Percentiles rank a stretch among this genome's conserved stretches.
These are phyloP conservation scores for Chloroidium sp. DNA, from an alignment of 163 green algal species.

Conservation along the genomic window DNA sequence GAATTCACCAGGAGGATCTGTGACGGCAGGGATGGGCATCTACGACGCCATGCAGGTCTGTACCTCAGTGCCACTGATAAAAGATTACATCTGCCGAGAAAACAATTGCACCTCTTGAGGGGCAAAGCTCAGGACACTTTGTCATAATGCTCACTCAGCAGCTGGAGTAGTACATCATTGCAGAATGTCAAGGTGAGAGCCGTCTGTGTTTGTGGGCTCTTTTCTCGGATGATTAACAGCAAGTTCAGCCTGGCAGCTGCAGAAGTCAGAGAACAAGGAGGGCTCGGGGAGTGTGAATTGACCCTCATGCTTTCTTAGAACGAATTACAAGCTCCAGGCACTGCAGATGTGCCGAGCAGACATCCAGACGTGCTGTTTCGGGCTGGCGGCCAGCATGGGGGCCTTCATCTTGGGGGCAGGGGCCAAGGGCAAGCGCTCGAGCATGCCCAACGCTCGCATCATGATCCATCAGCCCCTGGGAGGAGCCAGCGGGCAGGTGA, in stretches of 20 bases:
- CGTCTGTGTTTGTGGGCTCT: no score
- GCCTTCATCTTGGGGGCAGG: slow-evolving; percentile 95
- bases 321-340: no score
- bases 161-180: no score
- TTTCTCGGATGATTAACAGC: no score
- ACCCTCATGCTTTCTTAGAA: no score
- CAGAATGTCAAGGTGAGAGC: no score
- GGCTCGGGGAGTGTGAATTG: no score
- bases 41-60: slow-evolving; percentile 97
- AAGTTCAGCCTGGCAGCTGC: no score
- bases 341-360: slow-evolving; percentile 64
- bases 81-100: not conserved
- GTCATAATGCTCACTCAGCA: not conserved
- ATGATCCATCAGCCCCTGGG: slow-evolving; percentile 99
- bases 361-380: slow-evolving; percentile 95
- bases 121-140: not conserved
- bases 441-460: slow-evolving; percentile 97
- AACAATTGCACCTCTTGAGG: not conserved
- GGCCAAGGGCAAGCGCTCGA: slow-evolving; percentile 86
- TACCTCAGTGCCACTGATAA: not conserved
- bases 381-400: slow-evolving; percentile 98
- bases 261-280: no score
- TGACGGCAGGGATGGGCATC: slow-evolving; percentile 98
- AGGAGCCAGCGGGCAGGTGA: slow-evolving; percentile 70
- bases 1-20: slow-evolving; percentile 95